These are phyloP conservation scores for Hordeum marinum DNA, from an alignment of 176 grass and related monocot species.

Conservation along the genomic window DNA sequence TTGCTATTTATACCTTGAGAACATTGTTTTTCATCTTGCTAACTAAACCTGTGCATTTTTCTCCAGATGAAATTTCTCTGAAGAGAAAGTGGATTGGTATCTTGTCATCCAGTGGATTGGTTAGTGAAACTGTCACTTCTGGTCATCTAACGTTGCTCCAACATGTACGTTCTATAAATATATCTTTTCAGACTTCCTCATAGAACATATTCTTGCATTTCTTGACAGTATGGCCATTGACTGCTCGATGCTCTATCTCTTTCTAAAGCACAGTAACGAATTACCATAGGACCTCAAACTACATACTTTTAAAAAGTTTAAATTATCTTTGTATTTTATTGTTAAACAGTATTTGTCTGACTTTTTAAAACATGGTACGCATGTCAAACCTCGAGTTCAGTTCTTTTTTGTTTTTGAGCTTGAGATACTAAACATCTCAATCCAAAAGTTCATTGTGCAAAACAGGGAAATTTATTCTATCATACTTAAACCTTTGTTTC, in stretches of 20 bases:
- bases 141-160: background rate
- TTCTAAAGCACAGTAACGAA: background rate
- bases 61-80: conserved; percentile 13
- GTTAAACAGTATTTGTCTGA: background rate
- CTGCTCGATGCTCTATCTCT: background rate
- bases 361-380: background rate
- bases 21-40: background rate
- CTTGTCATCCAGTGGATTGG: background rate
- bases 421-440: too few species aligned
- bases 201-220: background rate
- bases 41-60: background rate
- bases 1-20: background rate
- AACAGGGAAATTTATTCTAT: too few species aligned
- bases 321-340: background rate
- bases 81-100: conserved; percentile 27
- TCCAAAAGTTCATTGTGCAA: too few species aligned
- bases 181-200: background rate
- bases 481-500: too few species aligned
- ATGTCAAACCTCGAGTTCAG: too few species aligned
- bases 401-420: too few species aligned
- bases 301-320: background rate
- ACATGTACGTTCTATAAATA: background rate
- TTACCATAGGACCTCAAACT: background rate
- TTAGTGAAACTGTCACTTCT: background rate
- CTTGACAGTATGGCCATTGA: background rate